Evolutionary conservation across 2,329 filamentous ascomycete species (phyloP).

Genomic region (Esteya vermicola): DNA sequence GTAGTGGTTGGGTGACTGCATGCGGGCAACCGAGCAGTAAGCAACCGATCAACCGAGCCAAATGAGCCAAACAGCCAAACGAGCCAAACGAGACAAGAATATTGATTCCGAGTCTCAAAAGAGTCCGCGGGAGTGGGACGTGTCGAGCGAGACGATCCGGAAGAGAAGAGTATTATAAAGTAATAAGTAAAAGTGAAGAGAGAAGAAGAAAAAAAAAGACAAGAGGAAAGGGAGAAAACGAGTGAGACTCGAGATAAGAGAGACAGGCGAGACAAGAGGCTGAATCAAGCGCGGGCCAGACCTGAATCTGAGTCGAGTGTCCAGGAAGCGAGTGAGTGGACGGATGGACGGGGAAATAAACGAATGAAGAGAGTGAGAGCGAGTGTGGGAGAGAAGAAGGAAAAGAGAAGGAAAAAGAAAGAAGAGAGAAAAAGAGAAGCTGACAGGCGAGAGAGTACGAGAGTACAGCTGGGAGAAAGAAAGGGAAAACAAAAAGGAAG

Average conservation of each 20-base stretch:
- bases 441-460: no score
- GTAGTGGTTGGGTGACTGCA: slow-evolving; percentile 9
- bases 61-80: neutral
- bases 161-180: neutral
- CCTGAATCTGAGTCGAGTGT: no score
- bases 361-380: neutral
- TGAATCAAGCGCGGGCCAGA: no score
- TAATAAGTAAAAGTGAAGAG: neutral
- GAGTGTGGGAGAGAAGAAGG: neutral
- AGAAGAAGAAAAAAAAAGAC: neutral
- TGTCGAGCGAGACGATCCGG: neutral
- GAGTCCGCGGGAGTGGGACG: no score
- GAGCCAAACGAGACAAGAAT: neutral
- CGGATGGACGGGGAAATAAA: neutral
- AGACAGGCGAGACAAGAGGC: neutral
- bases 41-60: neutral
- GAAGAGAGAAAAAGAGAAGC: neutral
- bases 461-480: no score
- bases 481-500: neutral
- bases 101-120: neutral
- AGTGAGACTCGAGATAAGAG: neutral
- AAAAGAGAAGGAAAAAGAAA: neutral
- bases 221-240: neutral
- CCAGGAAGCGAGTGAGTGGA: neutral
- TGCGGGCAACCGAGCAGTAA: no score